Percentiles rank a stretch among this genome's conserved stretches.
phyloP scores from a whole-genome alignment of 2,329 filamentous ascomycete species.

The Fusarium keratoplasticum region DNA sequence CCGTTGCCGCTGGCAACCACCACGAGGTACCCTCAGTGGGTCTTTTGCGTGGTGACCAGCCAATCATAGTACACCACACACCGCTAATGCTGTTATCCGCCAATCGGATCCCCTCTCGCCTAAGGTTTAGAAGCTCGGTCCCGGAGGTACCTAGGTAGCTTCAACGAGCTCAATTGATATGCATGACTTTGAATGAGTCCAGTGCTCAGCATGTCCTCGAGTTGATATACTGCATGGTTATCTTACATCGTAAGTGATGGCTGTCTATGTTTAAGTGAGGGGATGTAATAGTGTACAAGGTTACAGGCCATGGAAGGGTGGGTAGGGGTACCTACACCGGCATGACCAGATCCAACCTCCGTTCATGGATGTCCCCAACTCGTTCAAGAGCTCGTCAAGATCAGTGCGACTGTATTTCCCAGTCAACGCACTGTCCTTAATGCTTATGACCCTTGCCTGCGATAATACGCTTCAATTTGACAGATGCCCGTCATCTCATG shows the following conservation, averaged over 20 bases:
- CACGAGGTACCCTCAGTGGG: neutral
- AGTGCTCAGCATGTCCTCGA: conserved; percentile 10
- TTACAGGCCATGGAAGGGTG: conserved; percentile 1
- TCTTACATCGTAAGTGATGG: conserved; percentile 19
- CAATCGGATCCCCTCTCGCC: conserved; percentile 8
- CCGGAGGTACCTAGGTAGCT: neutral
- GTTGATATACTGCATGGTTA: conserved; percentile 4
- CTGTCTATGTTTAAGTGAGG: conserved; percentile 34
- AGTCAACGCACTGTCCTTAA: neutral
- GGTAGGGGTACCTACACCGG: neutral
- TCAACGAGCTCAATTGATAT: neutral
- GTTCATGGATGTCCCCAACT: neutral
- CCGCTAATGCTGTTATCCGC: neutral
- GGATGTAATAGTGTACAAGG: conserved; percentile 33
- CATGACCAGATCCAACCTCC: conserved; percentile 1
- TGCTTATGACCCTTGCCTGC: neutral
- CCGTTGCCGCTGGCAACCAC: conserved; percentile 50
- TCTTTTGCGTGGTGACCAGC: neutral
- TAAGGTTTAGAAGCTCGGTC: neutral
- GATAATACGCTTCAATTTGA: neutral
- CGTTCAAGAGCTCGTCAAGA: neutral
- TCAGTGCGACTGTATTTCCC: conserved; percentile 1
- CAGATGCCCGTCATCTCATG: neutral
- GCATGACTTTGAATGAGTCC: neutral
- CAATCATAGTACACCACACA: conserved; percentile 24